Percentiles rank a stretch among this genome's conserved stretches.
phyloP scores from a whole-genome alignment of 2,329 filamentous ascomycete genomes.

The Orbilia javanica region DNA sequence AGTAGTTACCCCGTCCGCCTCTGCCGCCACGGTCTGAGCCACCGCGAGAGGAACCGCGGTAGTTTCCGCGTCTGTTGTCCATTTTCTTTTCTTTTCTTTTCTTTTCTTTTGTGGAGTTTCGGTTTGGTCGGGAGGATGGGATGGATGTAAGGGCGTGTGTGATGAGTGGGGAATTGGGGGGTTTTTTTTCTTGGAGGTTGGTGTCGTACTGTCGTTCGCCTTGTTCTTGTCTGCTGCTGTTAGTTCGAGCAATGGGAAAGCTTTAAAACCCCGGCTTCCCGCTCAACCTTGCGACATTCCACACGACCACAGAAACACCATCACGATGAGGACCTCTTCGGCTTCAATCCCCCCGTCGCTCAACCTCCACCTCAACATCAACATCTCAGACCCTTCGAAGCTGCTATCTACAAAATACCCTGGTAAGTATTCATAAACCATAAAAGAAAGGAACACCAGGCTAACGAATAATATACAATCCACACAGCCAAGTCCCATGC shows the following conservation, averaged over 20 bases:
- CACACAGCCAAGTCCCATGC: slow-evolving; percentile 69
- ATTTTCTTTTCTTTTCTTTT: slow-evolving; percentile 47
- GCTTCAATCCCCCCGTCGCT: background rate
- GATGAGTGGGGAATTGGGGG: background rate
- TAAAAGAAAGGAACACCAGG: background rate
- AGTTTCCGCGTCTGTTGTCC: slow-evolving; percentile 60
- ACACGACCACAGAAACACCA: too few species aligned
- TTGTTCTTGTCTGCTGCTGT: too few species aligned
- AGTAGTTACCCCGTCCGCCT: slow-evolving; percentile 67
- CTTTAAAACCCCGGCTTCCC: slow-evolving; percentile 48
- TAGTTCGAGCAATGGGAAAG: too few species aligned
- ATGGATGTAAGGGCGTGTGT: background rate
- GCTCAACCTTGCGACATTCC: background rate
- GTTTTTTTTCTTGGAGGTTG: too few species aligned
- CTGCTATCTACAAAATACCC: slow-evolving; percentile 35
- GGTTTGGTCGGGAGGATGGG: slow-evolving; percentile 15
- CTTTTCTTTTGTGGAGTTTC: slow-evolving; percentile 24
- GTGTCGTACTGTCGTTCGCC: slow-evolving; percentile 1
- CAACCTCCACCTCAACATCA: background rate
- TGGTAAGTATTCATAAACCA: background rate
- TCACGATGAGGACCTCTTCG: slow-evolving; percentile 31
- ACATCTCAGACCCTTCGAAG: slow-evolving; percentile 1
- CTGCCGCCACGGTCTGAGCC: slow-evolving; percentile 62
- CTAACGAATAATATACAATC: background rate
- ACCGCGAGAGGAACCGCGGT: slow-evolving; percentile 46